phyloP scores from a whole-genome alignment of 2,329 filamentous ascomycete species.

The Xylariaceae sp. region DNA sequence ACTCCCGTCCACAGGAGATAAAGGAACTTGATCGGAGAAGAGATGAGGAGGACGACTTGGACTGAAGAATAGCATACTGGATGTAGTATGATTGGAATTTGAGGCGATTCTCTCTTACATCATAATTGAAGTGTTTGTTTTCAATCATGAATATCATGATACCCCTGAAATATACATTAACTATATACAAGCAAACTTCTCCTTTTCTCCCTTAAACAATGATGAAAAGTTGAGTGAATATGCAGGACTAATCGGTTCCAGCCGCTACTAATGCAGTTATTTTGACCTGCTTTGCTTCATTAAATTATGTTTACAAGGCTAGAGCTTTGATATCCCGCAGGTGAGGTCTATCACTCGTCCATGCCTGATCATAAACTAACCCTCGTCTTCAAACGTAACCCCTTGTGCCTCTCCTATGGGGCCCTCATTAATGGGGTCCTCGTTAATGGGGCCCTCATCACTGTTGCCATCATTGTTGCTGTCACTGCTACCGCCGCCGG shows the following conservation, averaged over 20 bases:
- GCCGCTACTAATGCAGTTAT: not conserved
- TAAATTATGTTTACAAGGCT: slow-evolving; percentile 20
- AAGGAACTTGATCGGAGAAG: not conserved
- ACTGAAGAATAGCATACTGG: not conserved
- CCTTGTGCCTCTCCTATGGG: slow-evolving; percentile 3
- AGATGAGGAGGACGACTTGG: not conserved
- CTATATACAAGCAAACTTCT: not conserved
- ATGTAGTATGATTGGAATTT: not conserved
- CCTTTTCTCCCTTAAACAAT: not conserved
- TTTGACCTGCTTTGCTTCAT: slow-evolving; percentile 15
- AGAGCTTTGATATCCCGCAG: slow-evolving; percentile 8
- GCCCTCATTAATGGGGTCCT: not conserved
- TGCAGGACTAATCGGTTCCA: not conserved
- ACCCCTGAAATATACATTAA: not conserved
- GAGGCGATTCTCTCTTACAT: not conserved
- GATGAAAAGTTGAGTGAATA: slow-evolving; percentile 5
- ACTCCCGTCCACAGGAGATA: not conserved
- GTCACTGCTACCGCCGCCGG: slow-evolving; percentile 1
- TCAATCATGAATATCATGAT: not conserved
- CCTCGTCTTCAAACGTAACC: slow-evolving; percentile 5
- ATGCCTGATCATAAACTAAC: slow-evolving; percentile 2
- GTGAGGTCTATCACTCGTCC: not conserved
- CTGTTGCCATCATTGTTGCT: not conserved
- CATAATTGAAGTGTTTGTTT: not conserved
- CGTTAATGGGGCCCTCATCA: not conserved